A percentile compares a stretch with the other conserved stretches of the same genome.
phyloP scores from a whole-genome alignment of 805 yeast species.

The Metschnikowia bowlesiae region DNA sequence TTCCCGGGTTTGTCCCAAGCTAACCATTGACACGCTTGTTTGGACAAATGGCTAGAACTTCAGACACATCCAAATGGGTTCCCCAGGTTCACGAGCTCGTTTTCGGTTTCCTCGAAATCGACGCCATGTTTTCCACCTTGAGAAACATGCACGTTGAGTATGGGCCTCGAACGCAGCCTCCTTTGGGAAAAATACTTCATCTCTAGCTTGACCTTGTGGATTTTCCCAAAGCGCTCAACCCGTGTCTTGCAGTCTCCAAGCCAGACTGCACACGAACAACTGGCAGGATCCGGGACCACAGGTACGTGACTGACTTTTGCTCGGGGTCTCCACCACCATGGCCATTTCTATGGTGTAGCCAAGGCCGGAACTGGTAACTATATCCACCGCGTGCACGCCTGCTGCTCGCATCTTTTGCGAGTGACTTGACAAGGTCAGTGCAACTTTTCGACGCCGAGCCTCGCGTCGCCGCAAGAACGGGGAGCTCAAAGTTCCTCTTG shows the following conservation, averaged over 20 bases:
- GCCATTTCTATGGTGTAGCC: conserved; percentile 29
- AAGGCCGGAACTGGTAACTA: conserved; percentile 32
- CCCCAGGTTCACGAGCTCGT: conserved; percentile 46
- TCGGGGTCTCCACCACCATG: conserved; percentile 32
- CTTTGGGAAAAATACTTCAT: conserved; percentile 18
- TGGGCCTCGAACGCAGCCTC: conserved; percentile 22
- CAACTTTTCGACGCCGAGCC: conserved; percentile 28
- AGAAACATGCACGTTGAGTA: conserved; percentile 22
- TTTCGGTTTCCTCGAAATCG: conserved; percentile 27
- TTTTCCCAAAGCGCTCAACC: conserved; percentile 35
- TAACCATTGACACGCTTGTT: no score
- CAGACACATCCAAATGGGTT: conserved; percentile 42
- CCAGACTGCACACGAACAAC: conserved; percentile 40
- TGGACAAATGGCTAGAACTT: conserved; percentile 17
- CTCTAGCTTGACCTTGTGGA: conserved; percentile 27
- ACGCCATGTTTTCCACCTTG: conserved; percentile 40
- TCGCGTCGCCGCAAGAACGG: conserved; percentile 50
- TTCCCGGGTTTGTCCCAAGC: no score
- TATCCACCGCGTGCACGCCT: conserved; percentile 46
- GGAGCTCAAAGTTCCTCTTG: conserved; percentile 37
- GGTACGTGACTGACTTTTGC: conserved; percentile 31
- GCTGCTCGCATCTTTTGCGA: conserved; percentile 33
- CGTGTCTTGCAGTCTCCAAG: conserved; percentile 32
- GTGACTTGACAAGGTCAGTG: conserved; percentile 40
- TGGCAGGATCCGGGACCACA: conserved; percentile 39